Percentiles rank a stretch among this genome's conserved stretches.
Evolutionary conservation across 768 basidiomycete species (phyloP).

Genomic region (Cyclocybe cylindracea): DNA sequence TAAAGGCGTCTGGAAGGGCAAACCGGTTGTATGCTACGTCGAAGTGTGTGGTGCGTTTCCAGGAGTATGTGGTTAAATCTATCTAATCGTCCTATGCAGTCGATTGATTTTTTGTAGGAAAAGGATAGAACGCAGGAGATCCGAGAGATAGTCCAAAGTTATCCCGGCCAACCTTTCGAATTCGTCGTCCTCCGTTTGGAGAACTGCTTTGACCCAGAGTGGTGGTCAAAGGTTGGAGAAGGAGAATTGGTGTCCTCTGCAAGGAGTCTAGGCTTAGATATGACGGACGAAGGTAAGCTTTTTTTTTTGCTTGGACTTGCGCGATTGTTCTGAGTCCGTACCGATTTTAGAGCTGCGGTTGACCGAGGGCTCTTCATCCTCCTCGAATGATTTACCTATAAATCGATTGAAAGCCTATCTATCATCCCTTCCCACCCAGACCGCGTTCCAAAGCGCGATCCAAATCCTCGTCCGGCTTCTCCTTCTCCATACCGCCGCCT

Average conservation of each 20-base stretch:
- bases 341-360: conserved; percentile 30
- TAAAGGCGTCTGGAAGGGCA: conserved; percentile 54
- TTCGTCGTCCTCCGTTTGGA: conserved; percentile 69
- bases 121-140: conserved; percentile 58
- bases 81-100: not conserved
- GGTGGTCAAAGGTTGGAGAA: conserved; percentile 60
- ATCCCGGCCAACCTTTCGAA: conserved; percentile 39
- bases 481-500: conserved; percentile 63
- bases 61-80: conserved; percentile 45
- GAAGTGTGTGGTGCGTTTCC: conserved; percentile 64
- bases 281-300: conserved; percentile 53
- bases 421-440: conserved; percentile 70
- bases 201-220: conserved; percentile 67
- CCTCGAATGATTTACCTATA: conserved; percentile 25
- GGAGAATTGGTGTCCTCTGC: conserved; percentile 13
- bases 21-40: conserved; percentile 66
- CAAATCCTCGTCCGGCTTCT: conserved; percentile 66
- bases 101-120: conserved; percentile 34
- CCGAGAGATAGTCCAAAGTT: conserved; percentile 42
- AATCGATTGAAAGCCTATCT: conserved; percentile 52
- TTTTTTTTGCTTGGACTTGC: not conserved
- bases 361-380: conserved; percentile 15
- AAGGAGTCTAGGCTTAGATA: conserved; percentile 40
- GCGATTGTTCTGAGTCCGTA: not conserved
- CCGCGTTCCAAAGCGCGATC: conserved; percentile 62